These are phyloP conservation scores for Salix brachista DNA, from an alignment of 345 rosid genomes.

Conservation along the genomic window DNA sequence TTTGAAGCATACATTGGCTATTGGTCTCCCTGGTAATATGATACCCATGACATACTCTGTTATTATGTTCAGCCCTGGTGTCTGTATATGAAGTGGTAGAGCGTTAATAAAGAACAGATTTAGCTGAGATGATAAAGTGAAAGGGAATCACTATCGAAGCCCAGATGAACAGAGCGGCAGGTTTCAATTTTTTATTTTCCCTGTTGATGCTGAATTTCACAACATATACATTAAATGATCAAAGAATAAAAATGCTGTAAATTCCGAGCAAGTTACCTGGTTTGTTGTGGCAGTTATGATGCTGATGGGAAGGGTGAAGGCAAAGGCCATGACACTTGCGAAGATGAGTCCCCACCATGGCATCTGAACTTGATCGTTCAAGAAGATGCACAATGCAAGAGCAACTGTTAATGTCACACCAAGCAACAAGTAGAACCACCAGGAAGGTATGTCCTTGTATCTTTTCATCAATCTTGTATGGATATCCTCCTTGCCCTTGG, in stretches of 20 bases:
- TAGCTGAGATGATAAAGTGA: not conserved
- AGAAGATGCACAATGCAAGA: constrained; percentile 55
- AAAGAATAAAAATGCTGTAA: too few relatives aligned
- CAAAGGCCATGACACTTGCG: constrained; percentile 64
- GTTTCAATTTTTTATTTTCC: too few relatives aligned
- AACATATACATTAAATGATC: too few relatives aligned
- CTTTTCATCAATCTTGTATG: constrained; percentile 75
- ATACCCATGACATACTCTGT: constrained; percentile 87
- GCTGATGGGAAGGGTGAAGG: constrained; percentile 83
- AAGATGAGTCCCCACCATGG: constrained; percentile 97
- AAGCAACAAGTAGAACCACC: constrained; percentile 76
- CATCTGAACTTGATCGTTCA: constrained; percentile 77
- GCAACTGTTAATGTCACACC: constrained; percentile 43
- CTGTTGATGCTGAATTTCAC: too few relatives aligned
- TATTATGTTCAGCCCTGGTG: constrained; percentile 86
- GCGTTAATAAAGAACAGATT: not conserved
- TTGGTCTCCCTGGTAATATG: constrained; percentile 80
- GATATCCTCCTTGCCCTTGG: constrained; percentile 65
- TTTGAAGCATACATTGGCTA: constrained; percentile 92
- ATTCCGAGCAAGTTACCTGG: constrained; percentile 41
- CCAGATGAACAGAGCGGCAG: not conserved
- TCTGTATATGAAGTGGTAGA: constrained; percentile 26
- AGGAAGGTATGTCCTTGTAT: constrained; percentile 79
- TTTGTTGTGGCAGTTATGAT: constrained; percentile 87
- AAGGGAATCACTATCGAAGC: not conserved